These are phyloP conservation scores for Lactarius sp. DNA, from an alignment of 768 basidiomycete genomes.

Conservation along the genomic window DNA sequence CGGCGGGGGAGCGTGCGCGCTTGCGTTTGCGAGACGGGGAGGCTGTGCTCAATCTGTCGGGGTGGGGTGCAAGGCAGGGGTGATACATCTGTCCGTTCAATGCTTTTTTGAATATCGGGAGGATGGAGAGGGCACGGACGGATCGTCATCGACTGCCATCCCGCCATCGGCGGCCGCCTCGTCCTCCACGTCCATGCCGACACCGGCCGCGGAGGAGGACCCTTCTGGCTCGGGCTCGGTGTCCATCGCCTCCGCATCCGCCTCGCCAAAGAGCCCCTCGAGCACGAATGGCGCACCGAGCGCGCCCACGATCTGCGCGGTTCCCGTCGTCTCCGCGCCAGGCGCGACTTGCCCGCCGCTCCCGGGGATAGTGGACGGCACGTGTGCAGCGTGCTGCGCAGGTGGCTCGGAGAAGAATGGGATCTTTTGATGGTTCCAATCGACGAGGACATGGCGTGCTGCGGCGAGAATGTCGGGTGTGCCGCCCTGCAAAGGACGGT, in stretches of 20 bases:
- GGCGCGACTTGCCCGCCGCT: constrained; percentile 46
- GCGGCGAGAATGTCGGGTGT: constrained; percentile 82
- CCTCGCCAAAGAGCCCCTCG: constrained; percentile 73
- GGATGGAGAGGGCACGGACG: background rate
- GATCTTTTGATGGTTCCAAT: constrained; percentile 45
- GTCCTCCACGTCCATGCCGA: constrained; percentile 18
- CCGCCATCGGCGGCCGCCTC: background rate
- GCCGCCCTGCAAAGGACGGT: constrained; percentile 55
- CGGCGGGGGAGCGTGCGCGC: constrained; percentile 13
- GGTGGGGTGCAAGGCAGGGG: background rate
- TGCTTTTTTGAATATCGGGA: background rate
- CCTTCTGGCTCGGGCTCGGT: constrained; percentile 29
- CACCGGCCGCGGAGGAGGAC: constrained; percentile 25
- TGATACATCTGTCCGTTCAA: background rate
- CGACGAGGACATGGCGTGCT: constrained; percentile 74
- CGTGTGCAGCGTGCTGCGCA: no score
- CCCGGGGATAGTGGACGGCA: constrained; percentile 38
- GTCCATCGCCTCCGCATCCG: constrained; percentile 65
- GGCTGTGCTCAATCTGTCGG: background rate
- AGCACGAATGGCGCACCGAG: constrained; percentile 78
- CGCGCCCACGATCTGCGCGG: constrained; percentile 67
- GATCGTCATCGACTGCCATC: constrained; percentile 11
- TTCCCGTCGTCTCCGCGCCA: constrained; percentile 75
- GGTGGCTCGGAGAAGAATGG: no score
- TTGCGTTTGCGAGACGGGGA: constrained; percentile 14